Conservation (phyloP, 495 filamentous ascomycete species). For the Penicillium soppii region DNA sequence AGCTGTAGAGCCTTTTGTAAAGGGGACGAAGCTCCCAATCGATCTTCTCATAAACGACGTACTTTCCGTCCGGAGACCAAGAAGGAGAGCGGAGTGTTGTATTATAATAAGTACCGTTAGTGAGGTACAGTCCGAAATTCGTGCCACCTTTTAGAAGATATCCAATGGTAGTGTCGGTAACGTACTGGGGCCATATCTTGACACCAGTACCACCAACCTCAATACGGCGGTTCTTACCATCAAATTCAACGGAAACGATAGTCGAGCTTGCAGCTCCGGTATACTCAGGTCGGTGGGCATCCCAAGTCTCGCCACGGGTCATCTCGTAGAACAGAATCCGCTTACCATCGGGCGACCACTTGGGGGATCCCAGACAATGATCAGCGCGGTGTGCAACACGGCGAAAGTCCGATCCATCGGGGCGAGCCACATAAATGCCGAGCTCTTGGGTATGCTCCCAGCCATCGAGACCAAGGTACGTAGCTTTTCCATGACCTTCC, state of each 20-base stretch:
- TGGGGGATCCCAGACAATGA: constrained; percentile 26
- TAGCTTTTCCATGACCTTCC: constrained; percentile 23
- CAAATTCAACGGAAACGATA: constrained; percentile 25
- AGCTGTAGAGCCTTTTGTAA: constrained; percentile 30
- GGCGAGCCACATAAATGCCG: constrained; percentile 27
- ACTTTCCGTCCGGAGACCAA: constrained; percentile 29
- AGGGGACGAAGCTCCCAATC: constrained; percentile 23
- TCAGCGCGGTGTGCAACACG: constrained; percentile 10
- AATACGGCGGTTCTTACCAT: constrained; percentile 13
- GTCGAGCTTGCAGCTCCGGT: constrained; percentile 16
- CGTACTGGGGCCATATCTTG: constrained; percentile 28
- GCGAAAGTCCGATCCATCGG: constrained; percentile 28
- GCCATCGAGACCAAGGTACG: constrained; percentile 16
- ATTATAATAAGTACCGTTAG: constrained; percentile 14
- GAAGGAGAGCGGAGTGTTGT: constrained; percentile 24
- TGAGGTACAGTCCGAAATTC: constrained; percentile 23
- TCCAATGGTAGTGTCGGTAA: constrained; percentile 17
- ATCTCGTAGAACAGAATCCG: constrained; percentile 32
- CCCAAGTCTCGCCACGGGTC: constrained; percentile 25
- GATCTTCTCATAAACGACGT: constrained; percentile 30
- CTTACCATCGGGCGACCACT: constrained; percentile 29
- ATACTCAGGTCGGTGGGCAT: constrained; percentile 25
- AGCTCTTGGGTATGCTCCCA: constrained; percentile 37
- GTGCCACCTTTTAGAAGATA: constrained; percentile 26
- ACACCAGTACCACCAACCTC: constrained; percentile 19